Evolutionary conservation across 106 monocot genomes (phyloP).

Genomic region (Apostasia shenzhenica): DNA sequence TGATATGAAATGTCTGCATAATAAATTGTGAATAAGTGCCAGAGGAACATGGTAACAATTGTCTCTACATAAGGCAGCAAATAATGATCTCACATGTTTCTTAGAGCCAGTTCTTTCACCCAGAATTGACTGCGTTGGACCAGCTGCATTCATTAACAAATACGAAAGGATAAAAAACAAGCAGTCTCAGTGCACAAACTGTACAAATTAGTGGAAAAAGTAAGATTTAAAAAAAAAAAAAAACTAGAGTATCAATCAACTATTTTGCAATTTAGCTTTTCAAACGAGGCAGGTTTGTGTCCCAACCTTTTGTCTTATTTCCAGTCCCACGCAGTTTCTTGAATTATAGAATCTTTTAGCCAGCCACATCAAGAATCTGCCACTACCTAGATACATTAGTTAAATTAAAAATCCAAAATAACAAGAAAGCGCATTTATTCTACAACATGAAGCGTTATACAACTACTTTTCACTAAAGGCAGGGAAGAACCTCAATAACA

Average conservation of each 20-base stretch:
- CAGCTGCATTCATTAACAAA: constrained; percentile 36
- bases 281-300: neutral
- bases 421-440: neutral
- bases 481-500: too few relatives aligned
- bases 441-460: too few relatives aligned
- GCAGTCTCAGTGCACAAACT: too few relatives aligned
- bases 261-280: neutral
- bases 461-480: too few relatives aligned
- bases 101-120: constrained; percentile 59
- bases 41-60: neutral
- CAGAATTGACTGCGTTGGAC: constrained; percentile 83
- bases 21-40: constrained; percentile 5
- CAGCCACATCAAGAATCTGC: constrained; percentile 93
- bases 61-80: neutral
- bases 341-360: constrained; percentile 54
- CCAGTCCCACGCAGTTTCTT: constrained; percentile 79
- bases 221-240: neutral
- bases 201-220: too few relatives aligned
- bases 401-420: neutral
- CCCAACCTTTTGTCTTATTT: constrained; percentile 81
- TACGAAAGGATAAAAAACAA: too few relatives aligned
- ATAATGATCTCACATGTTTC: constrained; percentile 60
- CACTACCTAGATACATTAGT: constrained; percentile 49
- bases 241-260: neutral
- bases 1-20: constrained; percentile 72